Percentiles rank a stretch among this genome's conserved stretches.
Evolutionary conservation across 1,139 yeast species (phyloP).

Genomic region (Zygotorulaspora mrakii): DNA sequence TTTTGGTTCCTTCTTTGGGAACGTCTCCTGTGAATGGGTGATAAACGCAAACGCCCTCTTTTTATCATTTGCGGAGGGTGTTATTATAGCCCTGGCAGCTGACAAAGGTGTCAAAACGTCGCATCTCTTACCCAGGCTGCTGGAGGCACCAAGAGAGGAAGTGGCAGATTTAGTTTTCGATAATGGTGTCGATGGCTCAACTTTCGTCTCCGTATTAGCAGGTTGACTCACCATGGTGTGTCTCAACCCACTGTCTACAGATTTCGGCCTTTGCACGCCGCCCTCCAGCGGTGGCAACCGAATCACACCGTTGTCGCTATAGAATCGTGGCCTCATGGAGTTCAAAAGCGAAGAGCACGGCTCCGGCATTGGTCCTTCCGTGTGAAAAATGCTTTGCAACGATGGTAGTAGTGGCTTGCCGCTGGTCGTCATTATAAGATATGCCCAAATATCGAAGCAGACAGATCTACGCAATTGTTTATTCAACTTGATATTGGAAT

Average conservation of each 20-base stretch:
- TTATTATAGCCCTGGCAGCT: constrained; percentile 28
- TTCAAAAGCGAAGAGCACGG: constrained; percentile 16
- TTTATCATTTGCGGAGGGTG: constrained; percentile 29
- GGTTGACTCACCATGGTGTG: constrained; percentile 15
- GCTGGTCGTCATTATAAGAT: constrained; percentile 6
- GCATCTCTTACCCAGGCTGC: constrained; percentile 13
- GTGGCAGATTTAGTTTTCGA: constrained; percentile 13
- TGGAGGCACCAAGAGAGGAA: background rate
- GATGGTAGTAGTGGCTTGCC: constrained; percentile 16
- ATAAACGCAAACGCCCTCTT: constrained; percentile 76
- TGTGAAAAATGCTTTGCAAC: constrained; percentile 14
- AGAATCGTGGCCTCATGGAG: constrained; percentile 13
- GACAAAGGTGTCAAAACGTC: constrained; percentile 30
- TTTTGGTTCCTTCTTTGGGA: constrained; percentile 75
- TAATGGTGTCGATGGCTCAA: constrained; percentile 23
- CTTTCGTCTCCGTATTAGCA: background rate
- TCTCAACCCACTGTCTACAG: constrained; percentile 30
- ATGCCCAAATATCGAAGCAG: background rate
- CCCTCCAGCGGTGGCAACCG: constrained; percentile 29
- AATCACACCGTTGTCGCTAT: constrained; percentile 24
- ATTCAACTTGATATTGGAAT: too few species aligned
- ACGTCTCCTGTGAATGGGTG: constrained; percentile 85
- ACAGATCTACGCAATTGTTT: background rate
- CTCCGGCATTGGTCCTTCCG: constrained; percentile 10
- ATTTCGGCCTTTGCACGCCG: constrained; percentile 22